Base-by-base conservation (phyloP, 2,329 filamentous ascomycete species). In the Apiospora kogelbergensis region DNA sequence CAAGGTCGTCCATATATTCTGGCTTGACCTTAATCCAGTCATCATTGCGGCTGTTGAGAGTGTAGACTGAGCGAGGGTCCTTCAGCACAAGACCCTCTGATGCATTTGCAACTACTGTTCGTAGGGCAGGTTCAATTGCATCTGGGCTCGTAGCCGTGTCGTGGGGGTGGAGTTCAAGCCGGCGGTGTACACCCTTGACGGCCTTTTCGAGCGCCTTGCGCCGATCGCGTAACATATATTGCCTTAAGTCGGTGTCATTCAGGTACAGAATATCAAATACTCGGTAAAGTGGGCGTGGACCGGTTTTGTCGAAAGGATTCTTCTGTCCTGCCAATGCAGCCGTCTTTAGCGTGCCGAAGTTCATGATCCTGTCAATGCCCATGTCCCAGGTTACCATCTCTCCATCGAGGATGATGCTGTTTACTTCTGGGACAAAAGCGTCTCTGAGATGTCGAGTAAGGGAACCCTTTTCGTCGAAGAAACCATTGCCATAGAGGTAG, bases 311-410 rank as follows among this genome's bases (percentile, higher is more conserved):
- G 69, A 88, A 90, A 0, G 90, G 91, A 71, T 95, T 94, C 71
- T 90, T 88, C 76, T 95, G 91, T 75, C 95, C 93, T 0, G 90
- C 86, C 41, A 97, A 81, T 0, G 95, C 95, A 0, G 95, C 95
- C 1, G 94, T 95, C 81, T 99, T 99, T 65, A 99, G 85, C 0
- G 93, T 97, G 9, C 96, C 96, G 78, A 99, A 99, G 0, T 92
- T 90, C 20, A 97, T 91, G 67, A 96, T 92, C 68, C 92, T 92
- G 81, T 97, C 92, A 65, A 92, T 85, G 60, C 91, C 89, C 70
- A 94, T 93, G 77, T 98, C 94, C 96, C 96, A 99, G 0, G 95
- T 97, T 69, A 99, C 94, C 96, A 99, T 99, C 79, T 99, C 96
- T 11, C 96, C 96, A 75, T 99, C 96, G 0, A 99, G 85, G 65